A percentile compares a stretch with the other conserved stretches of the same genome.
Conservation (phyloP, 73 alveolate genomes). For the Stentor roeselii region DNA sequence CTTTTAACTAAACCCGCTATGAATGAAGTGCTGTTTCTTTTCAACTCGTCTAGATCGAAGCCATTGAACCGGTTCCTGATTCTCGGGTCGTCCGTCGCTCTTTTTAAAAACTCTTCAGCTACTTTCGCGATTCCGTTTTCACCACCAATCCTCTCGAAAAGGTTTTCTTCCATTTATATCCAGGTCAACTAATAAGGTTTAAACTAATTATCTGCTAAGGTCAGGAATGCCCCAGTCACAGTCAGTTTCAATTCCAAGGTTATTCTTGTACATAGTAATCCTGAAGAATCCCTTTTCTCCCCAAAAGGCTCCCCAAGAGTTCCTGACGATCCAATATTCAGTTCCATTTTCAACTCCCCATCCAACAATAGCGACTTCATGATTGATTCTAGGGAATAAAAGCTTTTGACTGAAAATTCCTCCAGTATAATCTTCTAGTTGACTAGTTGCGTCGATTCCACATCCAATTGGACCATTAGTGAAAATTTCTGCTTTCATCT, state of each 20-base stretch:
- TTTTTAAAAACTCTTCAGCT: not conserved
- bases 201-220: not conserved
- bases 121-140: slow-evolving; percentile 9
- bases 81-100: slow-evolving; percentile 16
- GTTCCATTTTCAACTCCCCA: slow-evolving; percentile 80
- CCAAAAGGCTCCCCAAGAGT: slow-evolving; percentile 94
- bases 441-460: slow-evolving; percentile 61
- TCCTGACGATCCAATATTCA: slow-evolving; percentile 83
- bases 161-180: slow-evolving; percentile 19
- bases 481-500: slow-evolving; percentile 71
- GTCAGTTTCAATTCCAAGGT: slow-evolving; percentile 51
- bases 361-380: slow-evolving; percentile 71
- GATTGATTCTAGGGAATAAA: slow-evolving; percentile 33
- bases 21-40: not conserved
- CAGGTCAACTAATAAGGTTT: too few relatives aligned
- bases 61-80: slow-evolving; percentile 11
- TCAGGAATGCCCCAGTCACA: slow-evolving; percentile 75
- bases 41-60: not conserved
- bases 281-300: slow-evolving; percentile 92
- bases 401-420: slow-evolving; percentile 68
- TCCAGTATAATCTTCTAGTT: slow-evolving; percentile 62
- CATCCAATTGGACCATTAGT: slow-evolving; percentile 76
- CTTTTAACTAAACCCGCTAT: not conserved
- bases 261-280: slow-evolving; percentile 67
- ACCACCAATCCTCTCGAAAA: slow-evolving; percentile 2